Evolutionary conservation across 345 rosid species (phyloP).

Genomic region (Carallia pectinifolia): DNA sequence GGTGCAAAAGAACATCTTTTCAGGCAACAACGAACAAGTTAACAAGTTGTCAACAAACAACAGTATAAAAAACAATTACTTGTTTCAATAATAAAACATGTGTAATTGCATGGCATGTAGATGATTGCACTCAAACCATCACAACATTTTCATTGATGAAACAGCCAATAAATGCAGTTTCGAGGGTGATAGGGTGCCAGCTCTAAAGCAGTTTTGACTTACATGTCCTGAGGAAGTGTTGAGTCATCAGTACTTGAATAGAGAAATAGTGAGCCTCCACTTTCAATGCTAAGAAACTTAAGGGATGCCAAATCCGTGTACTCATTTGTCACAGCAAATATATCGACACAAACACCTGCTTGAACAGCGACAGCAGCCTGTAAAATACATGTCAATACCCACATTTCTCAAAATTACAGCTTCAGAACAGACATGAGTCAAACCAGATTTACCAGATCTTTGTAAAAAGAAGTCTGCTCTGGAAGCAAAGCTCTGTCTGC

Average conservation of each 20-base stretch:
- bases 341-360: constrained; percentile 95
- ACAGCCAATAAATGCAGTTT: background rate
- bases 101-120: background rate
- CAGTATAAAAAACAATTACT: background rate
- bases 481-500: constrained; percentile 99
- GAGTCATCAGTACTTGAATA: constrained; percentile 93
- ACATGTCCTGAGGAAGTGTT: constrained; percentile 99
- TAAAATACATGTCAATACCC: constrained; percentile 43
- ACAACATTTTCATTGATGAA: background rate
- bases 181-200: background rate
- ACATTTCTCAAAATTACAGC: constrained; percentile 19
- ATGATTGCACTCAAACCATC: background rate
- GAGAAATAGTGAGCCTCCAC: constrained; percentile 90
- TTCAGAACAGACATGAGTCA: constrained; percentile 9
- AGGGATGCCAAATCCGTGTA: constrained; percentile 97
- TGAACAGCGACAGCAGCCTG: constrained; percentile 96
- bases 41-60: background rate
- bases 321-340: constrained; percentile 96
- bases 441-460: constrained; percentile 68
- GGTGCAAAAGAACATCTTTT: background rate
- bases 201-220: constrained; percentile 33
- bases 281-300: constrained; percentile 94
- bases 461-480: constrained; percentile 96
- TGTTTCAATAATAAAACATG: background rate
- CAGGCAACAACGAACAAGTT: background rate